A percentile compares a stretch with the other conserved stretches of the same genome.
phyloP scores from a whole-genome alignment of 768 basidiomycete species.

The Tulasnella sp. region DNA sequence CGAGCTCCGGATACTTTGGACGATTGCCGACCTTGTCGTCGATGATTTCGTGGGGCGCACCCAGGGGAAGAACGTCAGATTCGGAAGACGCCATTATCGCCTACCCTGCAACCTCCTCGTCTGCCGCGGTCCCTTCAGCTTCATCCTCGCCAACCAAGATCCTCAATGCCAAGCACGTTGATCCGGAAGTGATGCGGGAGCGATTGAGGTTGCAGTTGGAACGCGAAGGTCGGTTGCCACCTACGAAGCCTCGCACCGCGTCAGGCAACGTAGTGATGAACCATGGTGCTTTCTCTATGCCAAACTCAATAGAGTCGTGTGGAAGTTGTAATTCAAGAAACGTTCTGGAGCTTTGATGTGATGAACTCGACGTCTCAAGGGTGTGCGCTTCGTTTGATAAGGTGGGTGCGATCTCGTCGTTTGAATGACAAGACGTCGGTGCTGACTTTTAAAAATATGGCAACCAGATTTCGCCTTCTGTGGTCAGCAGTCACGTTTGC shows the following conservation, averaged over 20 bases:
- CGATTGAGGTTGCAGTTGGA: slow-evolving; percentile 26
- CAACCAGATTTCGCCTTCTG: not conserved
- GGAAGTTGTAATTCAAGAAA: slow-evolving; percentile 11
- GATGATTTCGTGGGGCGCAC: not conserved
- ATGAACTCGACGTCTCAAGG: not conserved
- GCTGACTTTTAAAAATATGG: not conserved
- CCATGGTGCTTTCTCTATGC: not conserved
- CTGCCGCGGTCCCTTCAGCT: not conserved
- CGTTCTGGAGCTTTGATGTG: slow-evolving; percentile 18
- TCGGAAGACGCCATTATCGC: not conserved
- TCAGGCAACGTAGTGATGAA: not conserved
- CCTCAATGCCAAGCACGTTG: slow-evolving; percentile 22
- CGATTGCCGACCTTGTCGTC: not conserved
- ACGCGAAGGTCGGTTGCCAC: slow-evolving; percentile 29
- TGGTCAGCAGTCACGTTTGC: slow-evolving; percentile 3
- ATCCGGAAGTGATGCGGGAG: slow-evolving; percentile 31
- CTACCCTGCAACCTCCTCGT: slow-evolving; percentile 2
- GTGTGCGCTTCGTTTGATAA: slow-evolving; percentile 1
- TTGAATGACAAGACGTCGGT: not conserved
- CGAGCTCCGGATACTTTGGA: not conserved
- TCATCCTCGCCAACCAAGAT: not conserved
- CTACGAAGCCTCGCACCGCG: not conserved
- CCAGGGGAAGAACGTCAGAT: not conserved
- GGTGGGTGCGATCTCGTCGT: not conserved
- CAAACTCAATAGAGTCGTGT: slow-evolving; percentile 7